A percentile compares a stretch with the other conserved stretches of the same genome.
These are phyloP conservation scores for Chrysanthemum lavandulifolium DNA, from an alignment of 129 eudicot genomes.

Conservation along the genomic window DNA sequence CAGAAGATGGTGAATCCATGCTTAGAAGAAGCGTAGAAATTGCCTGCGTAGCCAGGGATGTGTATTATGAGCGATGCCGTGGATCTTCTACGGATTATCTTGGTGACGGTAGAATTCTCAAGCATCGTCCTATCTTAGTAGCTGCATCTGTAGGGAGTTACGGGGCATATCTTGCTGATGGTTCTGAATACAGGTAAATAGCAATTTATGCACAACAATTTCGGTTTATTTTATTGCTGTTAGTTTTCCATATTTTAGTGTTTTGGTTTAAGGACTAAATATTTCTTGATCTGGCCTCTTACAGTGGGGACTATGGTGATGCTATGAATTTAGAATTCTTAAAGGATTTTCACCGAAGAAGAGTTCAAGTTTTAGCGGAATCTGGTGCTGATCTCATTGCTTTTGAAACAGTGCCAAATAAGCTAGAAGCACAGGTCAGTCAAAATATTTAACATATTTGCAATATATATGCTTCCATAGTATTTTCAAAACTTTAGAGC, in stretches of 20 bases:
- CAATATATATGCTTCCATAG: too few species aligned
- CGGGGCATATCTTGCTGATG: slow-evolving; percentile 94
- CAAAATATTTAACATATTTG: not conserved
- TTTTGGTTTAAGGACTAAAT: slow-evolving; percentile 6
- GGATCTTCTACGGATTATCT: slow-evolving; percentile 27
- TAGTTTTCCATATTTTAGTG: slow-evolving; percentile 4
- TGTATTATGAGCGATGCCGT: slow-evolving; percentile 36
- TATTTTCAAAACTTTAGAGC: too few species aligned
- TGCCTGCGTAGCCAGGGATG: slow-evolving; percentile 70
- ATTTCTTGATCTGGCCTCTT: slow-evolving; percentile 6
- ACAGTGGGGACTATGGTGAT: slow-evolving; percentile 68
- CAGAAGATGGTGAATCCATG: slow-evolving; percentile 63
- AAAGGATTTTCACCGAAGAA: slow-evolving; percentile 73
- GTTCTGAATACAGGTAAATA: slow-evolving; percentile 76
- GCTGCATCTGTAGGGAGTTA: slow-evolving; percentile 95
- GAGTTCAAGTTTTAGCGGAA: slow-evolving; percentile 76
- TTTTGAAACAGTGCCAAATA: slow-evolving; percentile 83
- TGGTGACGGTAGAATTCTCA: slow-evolving; percentile 27
- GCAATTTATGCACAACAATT: not conserved
- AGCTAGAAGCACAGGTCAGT: slow-evolving; percentile 68
- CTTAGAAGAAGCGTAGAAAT: slow-evolving; percentile 74
- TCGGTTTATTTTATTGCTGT: not conserved
- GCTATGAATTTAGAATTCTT: slow-evolving; percentile 43
- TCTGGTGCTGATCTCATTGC: slow-evolving; percentile 85
- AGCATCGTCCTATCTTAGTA: slow-evolving; percentile 61